A percentile compares a stretch with the other conserved stretches of the same genome.
phyloP scores from a whole-genome alignment of 148 eudicot genomes.

The Spergularia marina region DNA sequence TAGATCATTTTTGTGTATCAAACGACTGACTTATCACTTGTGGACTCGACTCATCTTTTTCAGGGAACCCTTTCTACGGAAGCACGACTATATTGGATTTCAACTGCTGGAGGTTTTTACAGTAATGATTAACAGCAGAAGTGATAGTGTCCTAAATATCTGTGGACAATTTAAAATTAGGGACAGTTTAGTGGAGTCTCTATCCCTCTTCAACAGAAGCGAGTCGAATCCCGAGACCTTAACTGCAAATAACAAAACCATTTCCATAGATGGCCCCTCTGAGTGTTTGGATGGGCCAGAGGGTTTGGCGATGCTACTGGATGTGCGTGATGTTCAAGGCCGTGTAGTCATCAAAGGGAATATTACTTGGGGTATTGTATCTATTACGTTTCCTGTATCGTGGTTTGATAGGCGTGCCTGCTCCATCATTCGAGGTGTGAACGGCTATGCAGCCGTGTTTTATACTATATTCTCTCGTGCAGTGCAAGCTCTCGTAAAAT shows the following conservation, averaged over 20 bases:
- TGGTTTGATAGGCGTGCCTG: constrained; percentile 3
- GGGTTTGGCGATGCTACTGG: not conserved
- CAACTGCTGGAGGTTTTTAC: not conserved
- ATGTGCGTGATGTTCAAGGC: not conserved
- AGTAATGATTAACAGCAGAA: not conserved
- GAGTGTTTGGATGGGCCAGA: too few relatives aligned
- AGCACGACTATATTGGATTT: not conserved
- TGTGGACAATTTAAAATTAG: not conserved
- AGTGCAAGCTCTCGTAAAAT: not conserved
- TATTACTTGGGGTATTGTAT: not conserved
- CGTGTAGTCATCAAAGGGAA: not conserved
- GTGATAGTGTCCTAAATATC: not conserved
- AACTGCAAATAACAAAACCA: not conserved
- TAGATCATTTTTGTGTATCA: too few relatives aligned
- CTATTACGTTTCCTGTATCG: not conserved
- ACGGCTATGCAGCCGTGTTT: constrained; percentile 6
- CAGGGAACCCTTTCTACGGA: not conserved
- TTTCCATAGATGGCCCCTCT: not conserved
- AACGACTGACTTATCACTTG: too few relatives aligned
- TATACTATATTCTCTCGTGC: not conserved
- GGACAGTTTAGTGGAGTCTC: not conserved
- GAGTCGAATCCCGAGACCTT: not conserved
- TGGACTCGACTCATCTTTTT: too few relatives aligned
- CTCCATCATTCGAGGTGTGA: not conserved
- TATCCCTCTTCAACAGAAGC: not conserved